These are phyloP conservation scores for Fomitopsis pulvina DNA, from an alignment of 768 basidiomycete genomes.

Conservation along the genomic window DNA sequence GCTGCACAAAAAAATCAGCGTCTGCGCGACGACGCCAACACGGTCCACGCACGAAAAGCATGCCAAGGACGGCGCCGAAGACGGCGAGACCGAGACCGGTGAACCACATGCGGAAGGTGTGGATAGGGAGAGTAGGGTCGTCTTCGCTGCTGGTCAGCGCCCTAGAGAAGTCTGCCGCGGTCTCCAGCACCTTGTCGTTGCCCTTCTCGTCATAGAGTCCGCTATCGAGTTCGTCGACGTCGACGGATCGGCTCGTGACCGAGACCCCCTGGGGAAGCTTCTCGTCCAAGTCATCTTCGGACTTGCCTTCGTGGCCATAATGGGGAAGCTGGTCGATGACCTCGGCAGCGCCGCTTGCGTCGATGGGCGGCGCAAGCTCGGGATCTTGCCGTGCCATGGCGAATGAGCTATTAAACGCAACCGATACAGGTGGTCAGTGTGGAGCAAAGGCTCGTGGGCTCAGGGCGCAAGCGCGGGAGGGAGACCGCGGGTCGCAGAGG, in stretches of 20 bases:
- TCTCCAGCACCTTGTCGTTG: slow-evolving; percentile 5
- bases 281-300: neutral
- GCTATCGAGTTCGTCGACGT: slow-evolving; percentile 1
- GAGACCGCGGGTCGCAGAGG: neutral
- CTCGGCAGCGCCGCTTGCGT: neutral
- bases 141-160: slow-evolving; percentile 1
- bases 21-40: too few species aligned
- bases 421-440: neutral
- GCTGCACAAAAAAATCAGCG: neutral
- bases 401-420: neutral
- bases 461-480: neutral
- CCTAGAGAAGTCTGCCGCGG: slow-evolving; percentile 4
- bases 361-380: neutral
- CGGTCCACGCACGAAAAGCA: slow-evolving; percentile 4
- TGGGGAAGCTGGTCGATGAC: slow-evolving; percentile 1
- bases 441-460: neutral
- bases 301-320: neutral
- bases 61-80: slow-evolving; percentile 6
- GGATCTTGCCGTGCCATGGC: slow-evolving; percentile 1
- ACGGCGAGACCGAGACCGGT: slow-evolving; percentile 4
- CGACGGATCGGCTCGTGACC: neutral
- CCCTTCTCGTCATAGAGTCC: slow-evolving; percentile 2
- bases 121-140: slow-evolving; percentile 2
- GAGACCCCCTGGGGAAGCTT: slow-evolving; percentile 1
- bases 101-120: slow-evolving; percentile 7